Evolutionary conservation across 1,139 yeast genomes (phyloP).

Genomic region (Geotrichum europaeum): DNA sequence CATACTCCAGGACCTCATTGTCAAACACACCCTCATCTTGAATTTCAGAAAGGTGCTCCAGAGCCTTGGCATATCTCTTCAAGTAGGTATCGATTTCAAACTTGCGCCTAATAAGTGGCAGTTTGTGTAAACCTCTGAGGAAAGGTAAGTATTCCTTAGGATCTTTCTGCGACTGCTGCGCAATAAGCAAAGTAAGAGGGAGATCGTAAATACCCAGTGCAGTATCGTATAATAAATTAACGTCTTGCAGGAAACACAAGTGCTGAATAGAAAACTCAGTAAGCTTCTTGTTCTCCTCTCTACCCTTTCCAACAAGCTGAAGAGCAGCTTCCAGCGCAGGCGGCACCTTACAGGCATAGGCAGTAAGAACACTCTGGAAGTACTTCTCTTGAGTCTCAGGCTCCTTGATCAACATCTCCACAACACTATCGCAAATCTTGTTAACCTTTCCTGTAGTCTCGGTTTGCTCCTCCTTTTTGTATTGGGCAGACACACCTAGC

Average conservation of each 20-base stretch:
- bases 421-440: slow-evolving; percentile 64
- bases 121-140: slow-evolving; percentile 69
- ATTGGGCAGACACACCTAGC: not conserved
- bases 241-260: slow-evolving; percentile 86
- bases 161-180: slow-evolving; percentile 95
- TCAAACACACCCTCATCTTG: slow-evolving; percentile 36
- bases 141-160: slow-evolving; percentile 96
- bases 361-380: slow-evolving; percentile 77
- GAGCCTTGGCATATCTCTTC: slow-evolving; percentile 61
- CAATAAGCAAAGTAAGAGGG: slow-evolving; percentile 70
- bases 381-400: slow-evolving; percentile 54
- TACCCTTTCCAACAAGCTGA: slow-evolving; percentile 47
- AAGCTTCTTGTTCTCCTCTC: slow-evolving; percentile 32
- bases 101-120: slow-evolving; percentile 57
- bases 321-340: slow-evolving; percentile 77
- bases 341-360: slow-evolving; percentile 87
- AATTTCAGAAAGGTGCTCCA: slow-evolving; percentile 55
- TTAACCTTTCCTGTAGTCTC: slow-evolving; percentile 52
- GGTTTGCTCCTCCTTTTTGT: not conserved
- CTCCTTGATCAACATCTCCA: slow-evolving; percentile 45
- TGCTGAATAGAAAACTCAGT: slow-evolving; percentile 62
- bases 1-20: slow-evolving; percentile 60
- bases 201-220: slow-evolving; percentile 83
- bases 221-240: slow-evolving; percentile 68
- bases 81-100: slow-evolving; percentile 78